Percentiles rank a stretch among this genome's conserved stretches.
phyloP scores from a whole-genome alignment of 2,329 filamentous ascomycete genomes.

The Volutella citrinella region DNA sequence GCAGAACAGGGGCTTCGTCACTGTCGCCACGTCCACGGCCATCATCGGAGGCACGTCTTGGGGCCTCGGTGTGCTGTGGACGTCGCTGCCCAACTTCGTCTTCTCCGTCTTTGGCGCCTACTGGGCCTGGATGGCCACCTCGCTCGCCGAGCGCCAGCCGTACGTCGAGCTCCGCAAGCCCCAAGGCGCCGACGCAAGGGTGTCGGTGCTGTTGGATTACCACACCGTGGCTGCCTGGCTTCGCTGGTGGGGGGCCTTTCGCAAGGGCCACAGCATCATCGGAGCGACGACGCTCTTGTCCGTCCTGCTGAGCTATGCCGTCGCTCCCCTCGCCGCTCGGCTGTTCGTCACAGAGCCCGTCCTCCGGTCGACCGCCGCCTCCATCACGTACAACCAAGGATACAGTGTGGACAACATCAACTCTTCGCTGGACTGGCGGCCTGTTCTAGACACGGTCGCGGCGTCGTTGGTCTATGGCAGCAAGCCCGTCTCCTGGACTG shows the following conservation, averaged over 20 bases:
- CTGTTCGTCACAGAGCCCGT: slow-evolving; percentile 12
- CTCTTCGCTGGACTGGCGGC: slow-evolving; percentile 11
- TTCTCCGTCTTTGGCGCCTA: slow-evolving; percentile 11
- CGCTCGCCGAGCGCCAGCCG: slow-evolving; percentile 13
- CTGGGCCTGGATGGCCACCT: slow-evolving; percentile 13
- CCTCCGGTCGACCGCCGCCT: neutral
- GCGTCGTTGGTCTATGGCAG: slow-evolving; percentile 9
- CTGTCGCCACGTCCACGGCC: slow-evolving; percentile 1
- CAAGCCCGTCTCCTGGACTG: slow-evolving; percentile 10
- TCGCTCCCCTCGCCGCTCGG: slow-evolving; percentile 12
- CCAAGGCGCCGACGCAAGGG: slow-evolving; percentile 4
- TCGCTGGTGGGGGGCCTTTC: slow-evolving; percentile 14
- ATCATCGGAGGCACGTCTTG: slow-evolving; percentile 4
- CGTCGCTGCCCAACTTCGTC: slow-evolving; percentile 9
- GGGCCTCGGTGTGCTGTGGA: slow-evolving; percentile 12
- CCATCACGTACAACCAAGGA: slow-evolving; percentile 4
- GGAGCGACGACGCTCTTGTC: slow-evolving; percentile 11
- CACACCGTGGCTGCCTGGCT: slow-evolving; percentile 5
- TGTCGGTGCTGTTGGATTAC: slow-evolving; percentile 12
- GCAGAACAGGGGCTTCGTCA: slow-evolving; percentile 9
- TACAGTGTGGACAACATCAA: slow-evolving; percentile 6
- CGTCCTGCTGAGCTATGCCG: slow-evolving; percentile 8
- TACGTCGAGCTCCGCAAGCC: slow-evolving; percentile 13
- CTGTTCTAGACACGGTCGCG: slow-evolving; percentile 8
- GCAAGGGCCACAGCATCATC: slow-evolving; percentile 8